These are phyloP conservation scores for Rosellinia necatrix DNA, from an alignment of 2,329 filamentous ascomycete genomes.

Conservation along the genomic window DNA sequence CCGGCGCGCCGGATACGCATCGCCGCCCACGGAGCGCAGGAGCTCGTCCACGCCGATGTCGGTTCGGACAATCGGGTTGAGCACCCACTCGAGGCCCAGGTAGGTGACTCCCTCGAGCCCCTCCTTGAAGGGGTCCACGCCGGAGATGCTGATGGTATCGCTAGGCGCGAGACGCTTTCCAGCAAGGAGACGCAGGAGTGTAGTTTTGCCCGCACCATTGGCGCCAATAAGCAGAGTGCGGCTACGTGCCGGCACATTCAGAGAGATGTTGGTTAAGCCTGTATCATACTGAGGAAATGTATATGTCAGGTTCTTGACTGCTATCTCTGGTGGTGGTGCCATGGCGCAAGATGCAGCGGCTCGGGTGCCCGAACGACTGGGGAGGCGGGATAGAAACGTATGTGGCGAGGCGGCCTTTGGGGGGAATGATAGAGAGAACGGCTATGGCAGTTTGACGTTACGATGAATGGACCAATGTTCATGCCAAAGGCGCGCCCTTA, in stretches of 20 bases:
- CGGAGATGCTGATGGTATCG: constrained; percentile 74
- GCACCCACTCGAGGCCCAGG: constrained; percentile 95
- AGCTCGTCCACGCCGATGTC: constrained; percentile 92
- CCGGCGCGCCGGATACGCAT: constrained; percentile 77
- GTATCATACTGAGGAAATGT: constrained; percentile 82
- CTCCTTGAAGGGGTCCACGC: constrained; percentile 89
- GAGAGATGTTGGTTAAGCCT: constrained; percentile 74
- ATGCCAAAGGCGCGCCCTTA: constrained; percentile 18
- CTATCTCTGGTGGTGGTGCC: constrained; percentile 54
- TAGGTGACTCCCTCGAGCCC: constrained; percentile 94
- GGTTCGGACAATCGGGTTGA: constrained; percentile 93
- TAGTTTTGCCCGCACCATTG: constrained; percentile 97
- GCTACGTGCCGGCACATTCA: constrained; percentile 79
- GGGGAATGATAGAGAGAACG: not conserved
- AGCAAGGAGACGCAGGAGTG: constrained; percentile 88
- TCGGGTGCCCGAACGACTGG: not conserved
- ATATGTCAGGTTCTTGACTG: constrained; percentile 80
- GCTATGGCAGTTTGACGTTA: not conserved
- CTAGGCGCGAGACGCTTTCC: constrained; percentile 90
- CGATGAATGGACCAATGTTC: no score
- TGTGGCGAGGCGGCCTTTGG: no score
- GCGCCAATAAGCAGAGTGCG: constrained; percentile 92
- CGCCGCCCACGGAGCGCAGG: constrained; percentile 81
- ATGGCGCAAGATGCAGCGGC: constrained; percentile 13
- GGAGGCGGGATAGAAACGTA: not conserved